These are phyloP conservation scores for Podaxis carcinomalis DNA, from an alignment of 768 basidiomycete genomes.

Conservation along the genomic window DNA sequence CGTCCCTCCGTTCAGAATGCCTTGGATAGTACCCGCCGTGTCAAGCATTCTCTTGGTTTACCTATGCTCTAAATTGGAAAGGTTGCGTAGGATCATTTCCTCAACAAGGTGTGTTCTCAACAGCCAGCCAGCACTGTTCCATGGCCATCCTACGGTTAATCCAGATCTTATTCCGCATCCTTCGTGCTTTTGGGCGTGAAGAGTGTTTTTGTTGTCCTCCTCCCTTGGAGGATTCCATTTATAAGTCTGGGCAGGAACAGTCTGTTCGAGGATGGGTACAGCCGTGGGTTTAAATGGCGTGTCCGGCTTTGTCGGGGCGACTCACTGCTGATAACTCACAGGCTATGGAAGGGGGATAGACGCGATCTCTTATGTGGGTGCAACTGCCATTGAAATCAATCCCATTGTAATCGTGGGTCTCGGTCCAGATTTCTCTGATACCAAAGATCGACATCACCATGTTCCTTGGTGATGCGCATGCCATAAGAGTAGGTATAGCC, in stretches of 20 bases:
- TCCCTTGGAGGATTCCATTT: not conserved
- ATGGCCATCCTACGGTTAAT: not conserved
- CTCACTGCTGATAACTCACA: not conserved
- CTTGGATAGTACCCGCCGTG: not conserved
- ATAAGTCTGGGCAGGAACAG: not conserved
- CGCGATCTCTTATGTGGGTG: not conserved
- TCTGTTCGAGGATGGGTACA: not conserved
- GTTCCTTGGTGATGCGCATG: slow-evolving; percentile 8
- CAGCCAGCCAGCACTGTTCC: not conserved
- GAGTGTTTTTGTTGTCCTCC: not conserved
- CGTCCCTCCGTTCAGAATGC: not conserved
- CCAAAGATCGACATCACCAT: slow-evolving; percentile 4
- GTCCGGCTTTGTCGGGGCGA: not conserved
- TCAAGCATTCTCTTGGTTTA: not conserved
- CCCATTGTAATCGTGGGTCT: not conserved
- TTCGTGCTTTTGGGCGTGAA: not conserved
- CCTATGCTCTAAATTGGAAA: not conserved
- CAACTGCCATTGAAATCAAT: not conserved
- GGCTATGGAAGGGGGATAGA: not conserved
- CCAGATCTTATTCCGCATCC: not conserved
- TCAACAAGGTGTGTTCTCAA: not conserved
- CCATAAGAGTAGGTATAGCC: slow-evolving; percentile 7
- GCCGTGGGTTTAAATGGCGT: not conserved
- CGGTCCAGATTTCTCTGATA: not conserved
- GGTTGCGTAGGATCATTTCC: not conserved